A percentile compares a stretch with the other conserved stretches of the same genome.
Conservation (phyloP, 2,329 filamentous ascomycete species). For the Alternaria solani region DNA sequence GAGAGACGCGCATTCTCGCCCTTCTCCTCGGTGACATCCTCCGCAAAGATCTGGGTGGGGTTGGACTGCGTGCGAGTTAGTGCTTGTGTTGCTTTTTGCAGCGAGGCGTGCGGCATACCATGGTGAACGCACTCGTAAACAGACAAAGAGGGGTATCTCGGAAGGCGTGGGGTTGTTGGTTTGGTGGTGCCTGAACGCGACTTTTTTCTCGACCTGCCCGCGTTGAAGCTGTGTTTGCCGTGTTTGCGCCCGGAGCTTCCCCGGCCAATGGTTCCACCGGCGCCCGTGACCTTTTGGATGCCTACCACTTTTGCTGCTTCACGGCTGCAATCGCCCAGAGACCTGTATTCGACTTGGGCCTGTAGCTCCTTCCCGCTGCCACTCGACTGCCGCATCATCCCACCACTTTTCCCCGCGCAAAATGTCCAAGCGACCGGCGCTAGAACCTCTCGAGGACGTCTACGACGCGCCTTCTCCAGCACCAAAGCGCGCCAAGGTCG, state of each 20-base stretch:
- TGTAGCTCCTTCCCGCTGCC: background rate
- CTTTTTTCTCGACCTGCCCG: slow-evolving; percentile 44
- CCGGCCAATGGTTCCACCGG: slow-evolving; percentile 30
- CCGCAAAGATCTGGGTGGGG: slow-evolving; percentile 97
- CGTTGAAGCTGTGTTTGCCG: slow-evolving; percentile 39
- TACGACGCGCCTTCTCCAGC: slow-evolving; percentile 55
- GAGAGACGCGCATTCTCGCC: slow-evolving; percentile 98
- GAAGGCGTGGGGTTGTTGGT: slow-evolving; percentile 36
- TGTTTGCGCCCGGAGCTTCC: slow-evolving; percentile 28
- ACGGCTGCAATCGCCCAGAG: background rate
- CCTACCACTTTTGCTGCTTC: slow-evolving; percentile 26
- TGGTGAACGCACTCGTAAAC: slow-evolving; percentile 33
- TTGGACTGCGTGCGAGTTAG: slow-evolving; percentile 58
- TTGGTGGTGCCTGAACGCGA: slow-evolving; percentile 46
- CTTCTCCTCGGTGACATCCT: slow-evolving; percentile 97
- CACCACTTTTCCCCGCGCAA: slow-evolving; percentile 5
- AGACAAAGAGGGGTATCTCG: slow-evolving; percentile 43
- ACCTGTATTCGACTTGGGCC: background rate
- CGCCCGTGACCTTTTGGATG: slow-evolving; percentile 28
- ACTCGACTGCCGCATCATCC: background rate
- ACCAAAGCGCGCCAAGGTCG: slow-evolving; percentile 58
- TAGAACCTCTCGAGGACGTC: slow-evolving; percentile 55
- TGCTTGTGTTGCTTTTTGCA: background rate
- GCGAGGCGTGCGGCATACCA: slow-evolving; percentile 34
- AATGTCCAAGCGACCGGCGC: slow-evolving; percentile 59